Percentiles rank a stretch among this genome's conserved stretches.
These are phyloP conservation scores for Ophiosphaerella korrae DNA, from an alignment of 2,329 filamentous ascomycete species.

Conservation along the genomic window DNA sequence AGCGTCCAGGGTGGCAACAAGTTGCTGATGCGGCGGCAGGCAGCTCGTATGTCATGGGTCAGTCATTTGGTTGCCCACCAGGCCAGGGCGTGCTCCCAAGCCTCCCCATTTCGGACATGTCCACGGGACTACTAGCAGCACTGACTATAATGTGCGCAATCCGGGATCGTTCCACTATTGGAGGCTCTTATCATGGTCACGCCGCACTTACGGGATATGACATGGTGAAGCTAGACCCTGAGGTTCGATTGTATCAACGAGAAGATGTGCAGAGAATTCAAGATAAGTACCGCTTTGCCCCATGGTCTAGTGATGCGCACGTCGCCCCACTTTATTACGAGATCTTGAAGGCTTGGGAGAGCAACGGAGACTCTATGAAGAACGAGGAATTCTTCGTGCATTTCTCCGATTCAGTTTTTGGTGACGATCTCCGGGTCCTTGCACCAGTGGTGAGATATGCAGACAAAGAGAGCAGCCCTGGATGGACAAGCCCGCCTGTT, in stretches of 20 bases:
- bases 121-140: conserved; percentile 32
- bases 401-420: not conserved
- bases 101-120: conserved; percentile 38
- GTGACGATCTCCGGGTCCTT: not conserved
- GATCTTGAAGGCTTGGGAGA: not conserved
- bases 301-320: not conserved
- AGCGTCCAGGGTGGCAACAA: conserved; percentile 59
- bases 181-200: conserved; percentile 13
- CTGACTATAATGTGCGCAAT: conserved; percentile 33
- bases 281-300: not conserved
- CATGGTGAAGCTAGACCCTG: not conserved
- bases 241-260: not conserved
- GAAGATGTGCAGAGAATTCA: not conserved
- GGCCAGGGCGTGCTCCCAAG: conserved; percentile 29
- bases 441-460: not conserved
- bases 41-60: conserved; percentile 36
- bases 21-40: conserved; percentile 45
- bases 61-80: conserved; percentile 30
- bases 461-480: not conserved
- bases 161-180: conserved; percentile 24
- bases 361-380: not conserved
- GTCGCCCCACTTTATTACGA: not conserved
- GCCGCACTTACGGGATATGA: not conserved
- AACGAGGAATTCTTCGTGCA: not conserved
- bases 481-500: not conserved